A percentile compares a stretch with the other conserved stretches of the same genome.
phyloP scores from a whole-genome alignment of 345 rosid genomes.

The Diplotaxis tenuifolia region DNA sequence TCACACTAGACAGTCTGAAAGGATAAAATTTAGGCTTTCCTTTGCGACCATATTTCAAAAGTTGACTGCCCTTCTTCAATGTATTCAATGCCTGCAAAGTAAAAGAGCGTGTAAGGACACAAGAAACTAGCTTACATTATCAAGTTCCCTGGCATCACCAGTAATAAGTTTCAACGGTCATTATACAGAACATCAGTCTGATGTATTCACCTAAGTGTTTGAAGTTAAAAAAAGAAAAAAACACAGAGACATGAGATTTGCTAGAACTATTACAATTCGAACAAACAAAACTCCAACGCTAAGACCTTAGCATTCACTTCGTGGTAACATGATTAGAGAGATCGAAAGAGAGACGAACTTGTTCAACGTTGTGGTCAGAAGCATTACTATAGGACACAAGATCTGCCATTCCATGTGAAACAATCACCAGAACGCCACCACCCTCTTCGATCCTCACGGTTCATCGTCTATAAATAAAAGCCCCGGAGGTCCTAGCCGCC shows the following conservation, averaged over 20 bases:
- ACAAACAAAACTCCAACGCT: not conserved
- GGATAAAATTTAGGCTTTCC: conserved; percentile 92
- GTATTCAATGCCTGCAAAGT: conserved; percentile 70
- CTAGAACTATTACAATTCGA: not conserved
- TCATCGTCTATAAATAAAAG: conserved; percentile 57
- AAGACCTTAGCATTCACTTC: not conserved
- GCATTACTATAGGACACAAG: conserved; percentile 83
- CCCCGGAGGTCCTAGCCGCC: conserved; percentile 38
- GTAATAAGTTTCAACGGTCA: not conserved
- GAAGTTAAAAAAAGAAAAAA: too few relatives aligned
- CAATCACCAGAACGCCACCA: conserved; percentile 61
- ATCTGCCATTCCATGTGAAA: conserved; percentile 99
- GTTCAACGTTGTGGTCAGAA: conserved; percentile 76
- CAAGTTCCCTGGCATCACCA: not conserved
- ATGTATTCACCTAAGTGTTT: not conserved
- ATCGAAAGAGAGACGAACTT: conserved; percentile 44
- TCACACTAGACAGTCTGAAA: conserved; percentile 87
- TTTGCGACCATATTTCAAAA: conserved; percentile 89
- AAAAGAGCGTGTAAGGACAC: not conserved
- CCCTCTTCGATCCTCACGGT: conserved; percentile 88
- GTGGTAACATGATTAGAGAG: not conserved
- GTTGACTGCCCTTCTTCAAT: conserved; percentile 90
- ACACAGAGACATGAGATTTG: not conserved
- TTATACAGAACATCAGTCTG: not conserved
- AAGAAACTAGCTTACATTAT: not conserved